Conservation (phyloP, 108 stramenopile species). For the Cylindrotheca fusiformis region DNA sequence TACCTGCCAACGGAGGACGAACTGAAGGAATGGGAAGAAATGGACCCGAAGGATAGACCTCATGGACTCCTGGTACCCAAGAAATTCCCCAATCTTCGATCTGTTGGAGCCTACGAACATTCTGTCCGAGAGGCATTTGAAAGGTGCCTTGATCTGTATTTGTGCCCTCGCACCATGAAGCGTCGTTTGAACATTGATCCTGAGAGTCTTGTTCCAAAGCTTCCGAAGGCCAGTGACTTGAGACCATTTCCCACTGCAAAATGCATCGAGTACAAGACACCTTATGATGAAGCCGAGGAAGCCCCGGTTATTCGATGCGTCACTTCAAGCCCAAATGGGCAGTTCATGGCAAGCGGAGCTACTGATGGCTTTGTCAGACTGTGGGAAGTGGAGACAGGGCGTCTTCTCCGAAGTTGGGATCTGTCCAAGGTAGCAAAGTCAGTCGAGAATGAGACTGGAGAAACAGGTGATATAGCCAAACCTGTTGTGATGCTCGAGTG, state of each 20-base stretch:
- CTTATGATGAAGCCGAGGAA: constrained; percentile 39
- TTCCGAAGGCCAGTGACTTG: constrained; percentile 92
- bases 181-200: constrained; percentile 95
- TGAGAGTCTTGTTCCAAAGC: constrained; percentile 92
- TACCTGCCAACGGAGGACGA: constrained; percentile 95
- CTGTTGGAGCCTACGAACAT: constrained; percentile 93
- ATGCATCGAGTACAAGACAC: constrained; percentile 82
- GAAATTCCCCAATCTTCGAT: constrained; percentile 84
- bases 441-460: constrained; percentile 26
- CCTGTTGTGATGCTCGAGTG: constrained; percentile 80
- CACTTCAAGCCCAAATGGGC: constrained; percentile 89
- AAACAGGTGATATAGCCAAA: constrained; percentile 31
- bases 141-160: constrained; percentile 97
- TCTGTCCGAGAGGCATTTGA: constrained; percentile 96
- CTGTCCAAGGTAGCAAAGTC: constrained; percentile 26
- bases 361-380: constrained; percentile 88
- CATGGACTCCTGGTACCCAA: constrained; percentile 88
- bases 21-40: constrained; percentile 85
- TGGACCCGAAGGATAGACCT: constrained; percentile 90
- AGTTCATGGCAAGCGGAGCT: constrained; percentile 92
- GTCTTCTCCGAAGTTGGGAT: constrained; percentile 75
- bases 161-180: constrained; percentile 95
- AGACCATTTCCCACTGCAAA: constrained; percentile 95
- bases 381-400: constrained; percentile 94
- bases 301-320: constrained; percentile 74